These are phyloP conservation scores for Agrocybe pediades DNA, from an alignment of 768 basidiomycete species.

Conservation along the genomic window DNA sequence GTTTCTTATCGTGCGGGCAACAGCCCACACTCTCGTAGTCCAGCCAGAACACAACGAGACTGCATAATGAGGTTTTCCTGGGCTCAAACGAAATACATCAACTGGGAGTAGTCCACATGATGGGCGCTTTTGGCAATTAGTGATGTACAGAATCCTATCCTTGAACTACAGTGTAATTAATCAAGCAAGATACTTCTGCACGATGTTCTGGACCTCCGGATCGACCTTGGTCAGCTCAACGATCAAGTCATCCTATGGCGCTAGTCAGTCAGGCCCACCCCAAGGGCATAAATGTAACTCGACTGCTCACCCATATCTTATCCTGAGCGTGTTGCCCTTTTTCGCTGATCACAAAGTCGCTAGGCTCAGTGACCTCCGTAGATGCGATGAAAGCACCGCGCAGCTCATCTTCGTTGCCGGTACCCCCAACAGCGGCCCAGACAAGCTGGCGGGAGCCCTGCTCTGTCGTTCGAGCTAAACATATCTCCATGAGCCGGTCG, in stretches of 20 bases:
- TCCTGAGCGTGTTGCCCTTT: constrained; percentile 24
- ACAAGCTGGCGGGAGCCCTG: constrained; percentile 36
- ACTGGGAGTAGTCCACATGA: too few relatives aligned
- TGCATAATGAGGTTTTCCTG: too few relatives aligned
- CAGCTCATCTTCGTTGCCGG: constrained; percentile 15
- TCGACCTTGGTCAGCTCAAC: constrained; percentile 17
- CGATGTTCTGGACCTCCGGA: constrained; percentile 14
- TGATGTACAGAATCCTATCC: neutral
- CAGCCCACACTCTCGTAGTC: too few relatives aligned
- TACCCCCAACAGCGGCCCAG: constrained; percentile 27
- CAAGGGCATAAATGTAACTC: neutral
- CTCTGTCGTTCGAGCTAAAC: constrained; percentile 37
- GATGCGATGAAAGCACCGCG: constrained; percentile 28
- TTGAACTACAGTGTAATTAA: neutral
- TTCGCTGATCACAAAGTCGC: constrained; percentile 24
- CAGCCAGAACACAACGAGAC: too few relatives aligned
- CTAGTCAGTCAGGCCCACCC: neutral
- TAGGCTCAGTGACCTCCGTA: constrained; percentile 23
- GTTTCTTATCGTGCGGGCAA: too few relatives aligned
- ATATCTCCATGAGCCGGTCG: constrained; percentile 23
- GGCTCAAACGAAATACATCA: too few relatives aligned
- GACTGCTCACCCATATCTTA: constrained; percentile 27
- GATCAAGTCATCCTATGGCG: constrained; percentile 19
- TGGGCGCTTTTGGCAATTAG: too few relatives aligned
- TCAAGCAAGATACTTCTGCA: constrained; percentile 11